Evolutionary conservation across 441 rosid genomes (phyloP), one percentile per base, ranked within the genome.

Genomic region (Codiaeum variegatum): DNA sequence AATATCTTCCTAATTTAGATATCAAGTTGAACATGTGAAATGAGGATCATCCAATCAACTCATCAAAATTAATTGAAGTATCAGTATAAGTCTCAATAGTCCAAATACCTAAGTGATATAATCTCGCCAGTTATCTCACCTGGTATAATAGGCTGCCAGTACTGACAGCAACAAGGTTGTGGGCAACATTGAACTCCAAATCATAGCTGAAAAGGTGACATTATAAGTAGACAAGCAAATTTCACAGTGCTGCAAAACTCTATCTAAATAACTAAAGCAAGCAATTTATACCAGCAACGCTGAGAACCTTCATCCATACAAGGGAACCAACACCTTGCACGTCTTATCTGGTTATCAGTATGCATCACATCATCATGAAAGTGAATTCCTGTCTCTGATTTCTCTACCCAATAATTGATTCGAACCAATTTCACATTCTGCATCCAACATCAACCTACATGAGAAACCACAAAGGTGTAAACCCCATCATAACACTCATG

Each of bases 301-400:
- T 95, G 98, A 67, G 83, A 86, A 73, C 81, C 86, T 67, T 88
- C 93, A 64, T 95, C 98, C 54, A 91, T 81, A 77, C 97, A 95
- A 63, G 98, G 99, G 77, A 95, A 92, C 99, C 99, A 95, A 76
- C 97, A 92, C 40, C 98, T 87, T 44, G 98, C 96, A 74, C 98
- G 97, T 83, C 96, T 82, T 73, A 95, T 82, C 78, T 95, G 99
- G 78, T 90, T 94, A 81, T 92, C 87, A 42, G 97, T 92, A 75
- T 91, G 96, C n/a, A 95, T 76, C 75, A 91, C 89, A 75, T 86
- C 87, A 78, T 76, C 88, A 58, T 86, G 83, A 78, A 92, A 88
- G 74, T 95, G 97, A 83, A 95, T 88, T 63, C 99, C 99, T 26
- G 93, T 79, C 83, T 90, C 98, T 56, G 79, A 79, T 84, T 88